A percentile compares a stretch with the other conserved stretches of the same genome.
phyloP scores from a whole-genome alignment of 257 asterid species.

The Voacanga thouarsii region DNA sequence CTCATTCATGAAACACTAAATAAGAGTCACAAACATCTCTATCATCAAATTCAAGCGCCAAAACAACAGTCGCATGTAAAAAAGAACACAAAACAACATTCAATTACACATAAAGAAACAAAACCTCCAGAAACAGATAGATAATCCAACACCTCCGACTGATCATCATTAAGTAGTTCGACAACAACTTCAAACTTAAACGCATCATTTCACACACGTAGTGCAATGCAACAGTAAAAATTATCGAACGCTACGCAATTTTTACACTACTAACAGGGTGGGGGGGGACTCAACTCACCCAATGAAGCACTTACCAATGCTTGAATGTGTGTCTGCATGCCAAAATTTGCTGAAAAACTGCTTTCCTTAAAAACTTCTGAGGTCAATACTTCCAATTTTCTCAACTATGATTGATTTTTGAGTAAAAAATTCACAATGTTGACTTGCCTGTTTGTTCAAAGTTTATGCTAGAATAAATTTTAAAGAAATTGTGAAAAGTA shows the following conservation, averaged over 20 bases:
- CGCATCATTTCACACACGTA: not conserved
- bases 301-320: not conserved
- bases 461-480: not conserved
- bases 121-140: not conserved
- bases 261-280: not conserved
- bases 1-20: not conserved
- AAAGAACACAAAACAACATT: not conserved
- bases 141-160: not conserved
- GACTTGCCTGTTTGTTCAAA: not conserved
- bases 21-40: not conserved
- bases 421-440: not conserved
- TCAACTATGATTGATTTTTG: not conserved
- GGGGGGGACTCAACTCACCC: slow-evolving; percentile 10
- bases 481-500: not conserved
- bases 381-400: not conserved
- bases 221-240: slow-evolving; percentile 14
- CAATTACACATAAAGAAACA: not conserved
- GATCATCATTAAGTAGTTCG: not conserved
- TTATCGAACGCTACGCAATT: not conserved
- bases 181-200: not conserved
- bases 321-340: not conserved
- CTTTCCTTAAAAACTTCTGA: not conserved
- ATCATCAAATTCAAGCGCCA: not conserved
- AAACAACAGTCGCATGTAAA: no score
- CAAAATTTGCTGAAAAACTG: not conserved